Conservation (phyloP, 768 basidiomycete genomes). For the Suillus spraguei region DNA sequence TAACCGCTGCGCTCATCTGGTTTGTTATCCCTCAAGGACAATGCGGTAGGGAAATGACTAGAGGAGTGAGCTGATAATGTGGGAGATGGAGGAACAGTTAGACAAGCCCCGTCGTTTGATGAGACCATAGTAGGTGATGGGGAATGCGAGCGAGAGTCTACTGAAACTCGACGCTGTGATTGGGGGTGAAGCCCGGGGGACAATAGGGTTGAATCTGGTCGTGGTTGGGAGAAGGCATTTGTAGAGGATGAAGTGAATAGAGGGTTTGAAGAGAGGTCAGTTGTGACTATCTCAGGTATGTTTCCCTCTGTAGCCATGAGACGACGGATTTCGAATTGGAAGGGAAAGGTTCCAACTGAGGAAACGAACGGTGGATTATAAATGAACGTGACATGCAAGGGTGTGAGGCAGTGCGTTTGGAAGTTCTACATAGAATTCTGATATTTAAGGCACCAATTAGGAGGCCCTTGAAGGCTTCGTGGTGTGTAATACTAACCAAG, state of each 20-base stretch:
- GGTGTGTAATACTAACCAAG: not conserved
- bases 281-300: constrained; percentile 39
- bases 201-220: constrained; percentile 21
- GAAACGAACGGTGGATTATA: not conserved
- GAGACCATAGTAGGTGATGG: constrained; percentile 35
- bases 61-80: constrained; percentile 71
- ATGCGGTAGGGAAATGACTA: constrained; percentile 56
- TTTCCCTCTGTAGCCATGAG: constrained; percentile 24
- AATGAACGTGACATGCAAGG: not conserved
- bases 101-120: constrained; percentile 45
- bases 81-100: constrained; percentile 66
- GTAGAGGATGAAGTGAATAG: not conserved
- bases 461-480: not conserved
- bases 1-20: constrained; percentile 60
- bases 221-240: not conserved
- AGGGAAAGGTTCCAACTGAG: not conserved
- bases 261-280: constrained; percentile 35
- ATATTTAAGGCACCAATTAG: constrained; percentile 2
- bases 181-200: constrained; percentile 18
- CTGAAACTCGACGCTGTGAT: constrained; percentile 23
- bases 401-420: constrained; percentile 13
- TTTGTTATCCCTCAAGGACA: constrained; percentile 67
- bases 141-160: constrained; percentile 35
- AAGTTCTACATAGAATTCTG: constrained; percentile 27
- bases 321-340: not conserved